Conservation (phyloP, 306 rosid genomes). For the Quercus cerris region DNA sequence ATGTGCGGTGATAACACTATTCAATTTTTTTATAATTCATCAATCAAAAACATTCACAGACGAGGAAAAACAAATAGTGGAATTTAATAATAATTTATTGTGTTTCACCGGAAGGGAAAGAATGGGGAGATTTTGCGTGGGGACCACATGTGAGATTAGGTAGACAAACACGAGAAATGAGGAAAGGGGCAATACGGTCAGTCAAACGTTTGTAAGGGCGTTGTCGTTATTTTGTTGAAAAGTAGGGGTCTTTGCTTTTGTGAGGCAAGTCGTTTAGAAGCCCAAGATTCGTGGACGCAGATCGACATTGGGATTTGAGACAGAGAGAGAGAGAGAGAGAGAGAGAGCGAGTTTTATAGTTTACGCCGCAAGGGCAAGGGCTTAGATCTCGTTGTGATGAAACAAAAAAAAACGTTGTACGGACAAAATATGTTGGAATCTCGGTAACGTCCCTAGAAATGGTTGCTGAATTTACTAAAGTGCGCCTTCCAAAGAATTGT, state of each 20-base stretch:
- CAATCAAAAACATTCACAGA: no score
- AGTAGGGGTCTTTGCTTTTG: background rate
- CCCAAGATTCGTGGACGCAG: slow-evolving; percentile 52
- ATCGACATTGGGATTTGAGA: slow-evolving; percentile 63
- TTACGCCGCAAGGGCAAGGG: slow-evolving; percentile 6
- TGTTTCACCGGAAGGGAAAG: no score
- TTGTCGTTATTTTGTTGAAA: background rate
- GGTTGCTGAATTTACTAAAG: background rate
- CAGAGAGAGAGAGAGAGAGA: slow-evolving; percentile 15
- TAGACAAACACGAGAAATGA: no score
- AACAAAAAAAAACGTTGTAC: slow-evolving; percentile 1
- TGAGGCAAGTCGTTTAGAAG: background rate
- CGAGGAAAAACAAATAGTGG: no score
- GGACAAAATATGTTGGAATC: slow-evolving; percentile 26
- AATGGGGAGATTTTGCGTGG: background rate
- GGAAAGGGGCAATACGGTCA: slow-evolving; percentile 9
- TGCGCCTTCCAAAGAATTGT: background rate
- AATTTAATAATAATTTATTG: no score
- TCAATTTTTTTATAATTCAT: no score
- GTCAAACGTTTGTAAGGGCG: background rate
- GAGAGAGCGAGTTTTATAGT: background rate
- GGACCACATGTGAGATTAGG: background rate
- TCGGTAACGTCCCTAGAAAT: background rate
- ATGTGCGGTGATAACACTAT: no score
- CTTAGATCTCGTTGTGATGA: background rate